A percentile compares a stretch with the other conserved stretches of the same genome.
These are phyloP conservation scores for Ceratobasidium papillatum DNA, from an alignment of 1,284 basidiomycete genomes.

Conservation along the genomic window DNA sequence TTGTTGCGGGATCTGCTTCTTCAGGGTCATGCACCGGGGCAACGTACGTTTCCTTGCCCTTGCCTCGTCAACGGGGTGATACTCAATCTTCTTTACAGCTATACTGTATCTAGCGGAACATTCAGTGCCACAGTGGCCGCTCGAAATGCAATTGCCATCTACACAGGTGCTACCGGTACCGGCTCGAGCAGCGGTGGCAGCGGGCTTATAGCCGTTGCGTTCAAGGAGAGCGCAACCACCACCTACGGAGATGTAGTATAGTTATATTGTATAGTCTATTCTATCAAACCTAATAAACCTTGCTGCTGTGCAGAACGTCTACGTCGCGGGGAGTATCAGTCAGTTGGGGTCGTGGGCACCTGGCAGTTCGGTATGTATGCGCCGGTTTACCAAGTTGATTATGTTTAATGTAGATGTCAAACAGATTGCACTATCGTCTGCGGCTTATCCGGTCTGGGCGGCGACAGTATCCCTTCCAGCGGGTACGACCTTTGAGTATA, in stretches of 20 bases:
- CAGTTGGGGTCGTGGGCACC: neutral
- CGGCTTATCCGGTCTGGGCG: neutral
- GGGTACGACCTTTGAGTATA: slow-evolving; percentile 11
- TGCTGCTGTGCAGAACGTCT: slow-evolving; percentile 3
- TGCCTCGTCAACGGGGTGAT: neutral
- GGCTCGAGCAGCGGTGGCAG: neutral
- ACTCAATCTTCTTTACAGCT: slow-evolving; percentile 50
- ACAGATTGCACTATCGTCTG: neutral
- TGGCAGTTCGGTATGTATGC: neutral
- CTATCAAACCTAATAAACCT: neutral
- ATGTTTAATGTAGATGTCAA: neutral
- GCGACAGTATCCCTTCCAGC: neutral
- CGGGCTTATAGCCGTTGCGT: neutral
- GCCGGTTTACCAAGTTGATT: neutral
- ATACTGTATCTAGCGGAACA: slow-evolving; percentile 61
- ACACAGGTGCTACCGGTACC: slow-evolving; percentile 56
- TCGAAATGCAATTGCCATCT: slow-evolving; percentile 67
- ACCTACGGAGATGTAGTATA: slow-evolving; percentile 6
- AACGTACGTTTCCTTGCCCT: slow-evolving; percentile 54
- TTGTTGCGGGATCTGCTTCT: slow-evolving; percentile 59
- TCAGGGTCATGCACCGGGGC: slow-evolving; percentile 60
- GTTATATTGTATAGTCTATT: neutral
- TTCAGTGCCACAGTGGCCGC: slow-evolving; percentile 64
- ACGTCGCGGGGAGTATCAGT: neutral
- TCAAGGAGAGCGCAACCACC: neutral